Evolutionary conservation across 352 stramenopile genomes (phyloP), one percentile per base, ranked within the genome.

Genomic region (Phytophthora pistaciae): DNA sequence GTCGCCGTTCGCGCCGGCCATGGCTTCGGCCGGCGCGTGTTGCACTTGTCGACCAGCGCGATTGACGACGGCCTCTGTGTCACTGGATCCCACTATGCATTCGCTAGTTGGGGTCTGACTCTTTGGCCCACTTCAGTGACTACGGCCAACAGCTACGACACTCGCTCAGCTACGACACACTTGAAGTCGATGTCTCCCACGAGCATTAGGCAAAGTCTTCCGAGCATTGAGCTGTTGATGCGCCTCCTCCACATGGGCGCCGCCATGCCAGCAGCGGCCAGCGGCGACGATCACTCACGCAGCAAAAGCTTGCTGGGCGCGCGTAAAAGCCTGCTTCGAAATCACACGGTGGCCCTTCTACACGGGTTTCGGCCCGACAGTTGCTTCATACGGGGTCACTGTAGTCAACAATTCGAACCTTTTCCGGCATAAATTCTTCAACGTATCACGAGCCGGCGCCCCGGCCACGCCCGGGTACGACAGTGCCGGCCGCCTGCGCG

Each of bases 71-170:
- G 40, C 14, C 13, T 4, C 67, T 73, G 72, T 69, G 70, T 74
- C 65, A 74, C 18, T 18, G 6, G 14, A 64, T 77, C 62, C 67
- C 57, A 79, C 67, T 76, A 21, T 79, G 23, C 36, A 74, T 79
- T 73, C 67, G 65, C 61, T 79, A 75, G 71, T 68, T 68, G 61
- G 20, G 38, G 50, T 67, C 67, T 68, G 63, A 72, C 68, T 79
- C 66, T 56, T 16, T 14, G 4, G 54, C 42, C 70, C 31, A 75
- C 72, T 79, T 46, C 20, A 38, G 65, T 62, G 58, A 73, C 57
- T 56, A 61, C 56, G 29, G 38, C 68, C 46, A 74, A 38, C 18
- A 63, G 64, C 65, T 68, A 62, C 40, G 38, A 9, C 52, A 10
- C 27, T 5, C 7, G 42, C 10, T 50, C 31, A 18, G 10, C 42